Base-by-base conservation (phyloP, 176 grass and related monocot species). In the Paspalum vaginatum region DNA sequence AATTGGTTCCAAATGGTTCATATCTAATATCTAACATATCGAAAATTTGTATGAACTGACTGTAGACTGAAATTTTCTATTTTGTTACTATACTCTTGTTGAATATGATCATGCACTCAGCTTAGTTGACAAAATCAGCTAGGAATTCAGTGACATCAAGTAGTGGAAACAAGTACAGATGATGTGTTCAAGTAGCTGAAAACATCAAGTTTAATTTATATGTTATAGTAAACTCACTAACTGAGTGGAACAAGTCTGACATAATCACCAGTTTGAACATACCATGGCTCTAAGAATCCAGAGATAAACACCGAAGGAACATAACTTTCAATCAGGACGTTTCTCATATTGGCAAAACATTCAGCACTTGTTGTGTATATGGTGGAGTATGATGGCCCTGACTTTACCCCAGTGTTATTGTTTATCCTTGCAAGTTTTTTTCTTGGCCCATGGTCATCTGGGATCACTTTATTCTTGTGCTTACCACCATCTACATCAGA, bases 261-360 rank as follows among this genome's bases (percentile, higher is more conserved):
- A 83, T 64, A 63, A 48, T 7, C 75, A 45, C 32, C 70, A 41
- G 40, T 77, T 63, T 2, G 37, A 82, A 54, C 86, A 39, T 83
- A 96, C 93, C 93, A 96, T 63, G 90, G 87, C 58, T 87, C 92
- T 73, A 96, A 70, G 84, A 88, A 96, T 68, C 90, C 93, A 61
- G 87, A 89, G 42, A 88, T 92, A 78, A 96, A 68, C 46, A 85
- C 93, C 39, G 87, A 92, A 3, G 85, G 85, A 20, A 98, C 79
- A 75, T 94, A 17, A 92, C 70, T 96, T 70, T 92, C 90, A 39
- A 96, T 90, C 47, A 96, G 74, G 51, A 90, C 90, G 83, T 92
- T 85, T 21, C 87, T 85, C 69, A 96, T 96, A 79, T 86, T 88
- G 26, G 87, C 82, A 42, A 96, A 96, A 75, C 88, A 84, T 64